Evolutionary conservation across 257 asterid species (phyloP), one percentile per base, ranked within the genome.

Genomic region (Datura wrightii): DNA sequence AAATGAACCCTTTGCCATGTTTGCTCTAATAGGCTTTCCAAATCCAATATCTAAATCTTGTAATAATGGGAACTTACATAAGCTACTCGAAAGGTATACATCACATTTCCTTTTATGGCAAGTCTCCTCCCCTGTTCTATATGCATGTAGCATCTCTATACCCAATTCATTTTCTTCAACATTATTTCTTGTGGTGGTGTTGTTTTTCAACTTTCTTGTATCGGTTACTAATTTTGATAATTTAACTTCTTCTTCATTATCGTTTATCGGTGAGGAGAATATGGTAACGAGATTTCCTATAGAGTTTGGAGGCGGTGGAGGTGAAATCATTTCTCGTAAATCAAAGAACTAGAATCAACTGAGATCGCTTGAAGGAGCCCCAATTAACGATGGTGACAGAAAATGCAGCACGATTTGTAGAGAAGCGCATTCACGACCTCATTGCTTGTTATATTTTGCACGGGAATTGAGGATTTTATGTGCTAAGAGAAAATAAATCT

Each of bases 31-130:
- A 1, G 82, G 86, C 59, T 72, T 69, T 5, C 82, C 86, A 54
- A 67, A 83, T 55, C 86, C 86, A 54, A 71, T 71, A 71, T 83
- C 86, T 19, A 56, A 14, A 53, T 50, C 66, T 15, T 83, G 9
- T 13, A 2, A 13, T 0, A 48, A 42, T 10, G 82, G 72, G n/a
- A 69, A 70, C 4, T 72, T 69, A 31, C 59, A 11, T 44, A 71
- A 0, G 9, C 50, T 71, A n/a, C 72, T 83, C 18, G 72, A 34
- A 13, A 41, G 1, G 48, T 54, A 71, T 5, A 67, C 2, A 31
- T 83, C 85, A n/a, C 76, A 36, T 5, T 54, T 58, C 24, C 50
- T 55, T 13, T 66, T 10, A 0, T 0, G 2, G 11, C 0, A 13
- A 7, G 31, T 13, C 34, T 4, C 5, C 11, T 34, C 42, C 11